Base-by-base conservation (phyloP, 2,329 filamentous ascomycete genomes). In the Grosmannia huntii region DNA sequence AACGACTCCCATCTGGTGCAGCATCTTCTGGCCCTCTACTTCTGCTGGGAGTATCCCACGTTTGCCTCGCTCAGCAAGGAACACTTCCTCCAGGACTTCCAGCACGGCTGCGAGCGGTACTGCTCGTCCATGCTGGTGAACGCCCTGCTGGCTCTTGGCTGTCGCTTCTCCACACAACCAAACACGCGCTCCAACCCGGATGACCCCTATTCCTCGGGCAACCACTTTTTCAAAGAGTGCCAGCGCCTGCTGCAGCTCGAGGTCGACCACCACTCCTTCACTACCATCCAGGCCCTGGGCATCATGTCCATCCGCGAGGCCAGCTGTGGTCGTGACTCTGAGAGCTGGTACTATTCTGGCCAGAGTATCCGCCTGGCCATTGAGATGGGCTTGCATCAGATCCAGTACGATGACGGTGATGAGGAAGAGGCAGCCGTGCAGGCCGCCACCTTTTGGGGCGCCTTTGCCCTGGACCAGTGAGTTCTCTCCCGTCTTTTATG, bases 221-320 rank as follows among this genome's bases (percentile, higher is more conserved):
- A 89, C 61, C 81, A 87, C 66, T 90, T 89, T 70, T 90, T 89
- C 68, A 80, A 81, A 56, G 86, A 90, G 67, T 79, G 82, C 9
- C 76, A 80, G 60, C 75, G 83, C 11, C 72, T 89, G 0, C 75
- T 88, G 33, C 73, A 79, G 58, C 72, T 79, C 57, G 78, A 83
- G 62, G 68, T 72, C 2, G 73, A 87, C 60, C 80, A 82, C 56
- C 80, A 87, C 61, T 79, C 69, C 7, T 70, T 90, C 33, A 87
- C 86, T 2, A 89, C 84, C 5, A 84, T 88, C 51, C 87, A 90
- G 71, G 86, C 87, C 1, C 72, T 90, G 21, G 85, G 85, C 6
- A 80, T 90, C 64, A 87, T 91, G 85, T 85, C 84, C 6, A 83
- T 89, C 62, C 75, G 86, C 49, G 86, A 90, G 70, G 85, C 84